A percentile compares a stretch with the other conserved stretches of the same genome.
Evolutionary conservation across 2,329 filamentous ascomycete species (phyloP).

Genomic region (Paecilomyces sp.): DNA sequence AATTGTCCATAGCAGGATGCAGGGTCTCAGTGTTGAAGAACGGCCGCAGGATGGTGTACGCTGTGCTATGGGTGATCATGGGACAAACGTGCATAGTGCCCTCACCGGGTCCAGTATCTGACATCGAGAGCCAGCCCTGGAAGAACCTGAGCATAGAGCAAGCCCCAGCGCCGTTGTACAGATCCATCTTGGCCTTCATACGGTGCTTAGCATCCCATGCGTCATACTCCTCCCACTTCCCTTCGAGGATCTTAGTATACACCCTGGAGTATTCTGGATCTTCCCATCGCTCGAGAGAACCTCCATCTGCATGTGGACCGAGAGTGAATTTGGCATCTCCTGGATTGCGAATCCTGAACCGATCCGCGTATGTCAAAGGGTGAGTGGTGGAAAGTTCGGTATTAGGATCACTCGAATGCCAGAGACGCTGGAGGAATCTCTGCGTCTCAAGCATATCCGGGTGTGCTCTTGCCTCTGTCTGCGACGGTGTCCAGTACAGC

Average conservation of each 20-base stretch:
- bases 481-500: slow-evolving; percentile 49
- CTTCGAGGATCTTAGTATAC: slow-evolving; percentile 66
- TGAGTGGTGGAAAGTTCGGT: slow-evolving; percentile 47
- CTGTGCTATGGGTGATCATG: slow-evolving; percentile 64
- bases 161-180: slow-evolving; percentile 74
- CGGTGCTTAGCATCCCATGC: slow-evolving; percentile 71
- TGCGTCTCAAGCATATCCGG: slow-evolving; percentile 57
- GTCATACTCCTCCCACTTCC: slow-evolving; percentile 74
- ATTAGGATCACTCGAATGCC: slow-evolving; percentile 49
- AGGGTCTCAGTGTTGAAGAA: slow-evolving; percentile 61
- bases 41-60: slow-evolving; percentile 73
- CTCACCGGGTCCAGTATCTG: slow-evolving; percentile 61
- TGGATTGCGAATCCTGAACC: slow-evolving; percentile 63
- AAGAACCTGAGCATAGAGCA: slow-evolving; percentile 83
- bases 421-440: slow-evolving; percentile 55
- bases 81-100: slow-evolving; percentile 81
- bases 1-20: slow-evolving; percentile 32
- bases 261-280: slow-evolving; percentile 61
- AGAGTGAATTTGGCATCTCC: slow-evolving; percentile 65
- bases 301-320: slow-evolving; percentile 67
- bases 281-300: slow-evolving; percentile 71
- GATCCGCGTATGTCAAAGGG: slow-evolving; percentile 63
- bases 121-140: slow-evolving; percentile 81
- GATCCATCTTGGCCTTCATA: slow-evolving; percentile 60
- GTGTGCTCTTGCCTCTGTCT: slow-evolving; percentile 61